Base-by-base conservation (phyloP, 768 basidiomycete species). In the Mycena amicta region DNA sequence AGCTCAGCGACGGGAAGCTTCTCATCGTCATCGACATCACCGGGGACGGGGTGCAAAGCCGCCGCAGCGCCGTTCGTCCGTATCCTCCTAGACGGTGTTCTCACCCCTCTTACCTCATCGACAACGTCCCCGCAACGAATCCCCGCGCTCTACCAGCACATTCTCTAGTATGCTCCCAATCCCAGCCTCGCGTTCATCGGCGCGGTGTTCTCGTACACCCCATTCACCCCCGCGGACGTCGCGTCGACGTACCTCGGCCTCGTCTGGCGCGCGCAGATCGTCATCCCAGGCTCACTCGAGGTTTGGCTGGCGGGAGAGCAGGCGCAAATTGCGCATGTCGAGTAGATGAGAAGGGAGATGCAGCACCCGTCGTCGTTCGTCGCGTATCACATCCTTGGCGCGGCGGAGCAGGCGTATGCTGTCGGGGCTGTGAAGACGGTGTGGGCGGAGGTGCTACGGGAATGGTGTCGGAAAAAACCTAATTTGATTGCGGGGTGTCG, bases 21-120 rank as follows among this genome's bases (percentile, higher is more conserved):
- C 69, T 83, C 45, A 62, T 66, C 4, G 74, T 77, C 45, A 68
- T 84, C 16, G 81, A 83, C 59, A 23, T 62, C 11, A 74, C 66
- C 80, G 25, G 80, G 80, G 16, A 82, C 81, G 0, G 83, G 82
- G 2, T 83, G 81, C 46, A 72, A 66, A 26, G 76, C 78, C 5
- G 62, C 73, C 6, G n/a, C n/a, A n/a, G n/a, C n/a, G n/a, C n/a
- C n/a, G n/a, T n/a, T n/a, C n/a, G n/a, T n/a, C n/a, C n/a, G n/a
- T n/a, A n/a, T n/a, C n/a, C n/a, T n/a, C n/a, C n/a, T n/a, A n/a
- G n/a, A n/a, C n/a, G n/a, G n/a, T 47, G 12, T 16, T 0, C 69
- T 75, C 2, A 56, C 66, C 15, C 70, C 69, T 3, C 68, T 79
- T 26, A 70, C 74, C 4, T 57, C 69, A 5, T 64, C 63, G 20